Evolutionary conservation across 345 rosid species (phyloP).

Genomic region (Mangifera indica): DNA sequence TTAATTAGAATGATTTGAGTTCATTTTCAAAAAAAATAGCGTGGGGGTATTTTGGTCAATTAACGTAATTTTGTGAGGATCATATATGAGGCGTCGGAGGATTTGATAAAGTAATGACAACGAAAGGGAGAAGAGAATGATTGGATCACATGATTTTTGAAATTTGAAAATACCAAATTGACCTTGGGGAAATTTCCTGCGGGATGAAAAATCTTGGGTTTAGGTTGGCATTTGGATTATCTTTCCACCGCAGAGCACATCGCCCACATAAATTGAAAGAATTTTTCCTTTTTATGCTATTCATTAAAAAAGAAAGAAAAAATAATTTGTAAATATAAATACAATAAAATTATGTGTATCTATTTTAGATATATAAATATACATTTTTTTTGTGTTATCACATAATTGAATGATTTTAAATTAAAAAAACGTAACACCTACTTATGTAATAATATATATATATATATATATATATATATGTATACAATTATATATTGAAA

Average conservation of each 20-base stretch:
- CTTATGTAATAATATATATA: too few species aligned
- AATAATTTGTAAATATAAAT: too few species aligned
- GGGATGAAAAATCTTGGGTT: background rate
- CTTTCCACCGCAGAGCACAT: background rate
- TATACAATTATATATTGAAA: too few species aligned
- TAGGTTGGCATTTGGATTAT: background rate
- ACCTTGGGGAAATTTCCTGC: background rate
- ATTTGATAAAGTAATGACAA: background rate
- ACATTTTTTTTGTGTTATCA: too few species aligned
- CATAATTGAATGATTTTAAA: too few species aligned
- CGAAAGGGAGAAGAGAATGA: background rate
- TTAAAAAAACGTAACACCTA: too few species aligned
- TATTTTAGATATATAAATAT: too few species aligned
- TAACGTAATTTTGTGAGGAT: background rate
- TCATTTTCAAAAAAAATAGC: too few species aligned
- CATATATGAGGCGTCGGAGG: background rate
- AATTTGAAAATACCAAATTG: slow-evolving; percentile 6
- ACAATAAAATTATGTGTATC: too few species aligned
- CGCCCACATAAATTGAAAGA: background rate
- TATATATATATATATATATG: too few species aligned
- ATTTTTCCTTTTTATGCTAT: background rate
- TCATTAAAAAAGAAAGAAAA: too few species aligned
- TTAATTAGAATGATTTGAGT: too few species aligned
- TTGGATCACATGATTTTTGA: background rate
- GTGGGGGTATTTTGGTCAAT: slow-evolving; percentile 6